Evolutionary conservation across 768 basidiomycete species (phyloP).

Genomic region (Russula vinacea): DNA sequence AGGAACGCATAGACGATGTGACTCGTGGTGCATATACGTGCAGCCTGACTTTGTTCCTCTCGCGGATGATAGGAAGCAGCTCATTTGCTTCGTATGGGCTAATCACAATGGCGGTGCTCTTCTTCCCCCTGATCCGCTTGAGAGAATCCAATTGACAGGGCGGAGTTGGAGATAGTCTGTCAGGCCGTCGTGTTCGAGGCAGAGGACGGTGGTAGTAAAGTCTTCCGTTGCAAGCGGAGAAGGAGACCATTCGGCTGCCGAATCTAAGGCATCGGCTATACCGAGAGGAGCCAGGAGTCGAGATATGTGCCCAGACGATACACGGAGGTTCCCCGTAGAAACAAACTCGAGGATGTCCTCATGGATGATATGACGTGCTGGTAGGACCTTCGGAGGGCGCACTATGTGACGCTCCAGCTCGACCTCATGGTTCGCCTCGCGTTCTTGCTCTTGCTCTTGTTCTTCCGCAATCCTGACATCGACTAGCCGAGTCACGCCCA

Average conservation of each 20-base stretch:
- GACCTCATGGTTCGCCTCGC: constrained; percentile 23
- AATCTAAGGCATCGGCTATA: background rate
- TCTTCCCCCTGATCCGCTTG: constrained; percentile 17
- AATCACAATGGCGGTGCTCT: constrained; percentile 8
- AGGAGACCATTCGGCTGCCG: background rate
- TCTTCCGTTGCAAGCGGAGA: constrained; percentile 9
- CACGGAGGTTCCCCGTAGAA: constrained; percentile 9
- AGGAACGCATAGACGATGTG: constrained; percentile 14
- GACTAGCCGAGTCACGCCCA: background rate
- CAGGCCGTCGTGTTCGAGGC: background rate
- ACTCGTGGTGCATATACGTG: constrained; percentile 22
- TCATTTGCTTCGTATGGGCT: constrained; percentile 21
- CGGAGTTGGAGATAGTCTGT: constrained; percentile 24
- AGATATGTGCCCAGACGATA: background rate
- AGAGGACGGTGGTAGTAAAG: constrained; percentile 10
- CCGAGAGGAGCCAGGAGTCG: too few species aligned
- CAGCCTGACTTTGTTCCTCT: background rate
- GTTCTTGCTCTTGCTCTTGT: background rate
- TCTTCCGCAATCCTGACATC: background rate
- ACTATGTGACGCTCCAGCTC: constrained; percentile 17
- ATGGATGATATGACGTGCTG: constrained; percentile 5
- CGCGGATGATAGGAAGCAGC: background rate
- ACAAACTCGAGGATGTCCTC: constrained; percentile 17
- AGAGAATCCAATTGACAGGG: constrained; percentile 23
- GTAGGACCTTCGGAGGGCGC: background rate